Evolutionary conservation across 1,139 yeast genomes (phyloP), one percentile per base, ranked within the genome.

Genomic region (Kluyveromyces sp.): DNA sequence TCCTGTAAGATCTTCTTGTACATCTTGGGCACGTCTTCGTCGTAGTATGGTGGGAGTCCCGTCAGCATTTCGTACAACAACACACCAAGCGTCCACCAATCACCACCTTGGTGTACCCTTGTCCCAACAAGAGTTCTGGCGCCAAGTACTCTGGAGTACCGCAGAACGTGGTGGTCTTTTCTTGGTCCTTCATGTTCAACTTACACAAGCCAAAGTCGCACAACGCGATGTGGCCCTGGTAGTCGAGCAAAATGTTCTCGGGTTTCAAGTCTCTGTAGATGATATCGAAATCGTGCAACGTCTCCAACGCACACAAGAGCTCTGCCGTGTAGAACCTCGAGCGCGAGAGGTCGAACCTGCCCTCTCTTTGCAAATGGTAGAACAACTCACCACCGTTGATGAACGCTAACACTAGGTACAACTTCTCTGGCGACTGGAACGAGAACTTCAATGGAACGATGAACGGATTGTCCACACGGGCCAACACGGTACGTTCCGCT

Each of bases 71-170:
- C 98, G 64, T 86, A 92, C 40, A 92, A 73, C 44, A 92, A 73
- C 35, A 92, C 92, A 34, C 98, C 98, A 53, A 92, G 73, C 1
- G 97, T 92, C 98, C 98, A 92, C 82, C 96, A 92, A 68, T 92
- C 98, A 92, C 97, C 59, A 86, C 83, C 65, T 95, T 79, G 4
- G 97, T 89, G 67, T 92, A 92, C 2, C 97, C 97, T 64, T 87
- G 89, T 53, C 92, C 95, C 53, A 90, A 72, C 48, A 92, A 71
- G 49, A 92, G 77, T 65, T 92, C 98, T 0, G 98, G 94, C 0
- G 94, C 92, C 55, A 84, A 71, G 62, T 84, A 84, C 56, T 92
- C 97, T 5, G 97, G 90, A 21, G 98, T 92, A 47, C 98, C 98
- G 67, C 98, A 92, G 61, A 92, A 92, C 0, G 98, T 92, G 60